Percentiles rank a stretch among this genome's conserved stretches.
Conservation (phyloP, 306 rosid genomes). For the Glycine soja region DNA sequence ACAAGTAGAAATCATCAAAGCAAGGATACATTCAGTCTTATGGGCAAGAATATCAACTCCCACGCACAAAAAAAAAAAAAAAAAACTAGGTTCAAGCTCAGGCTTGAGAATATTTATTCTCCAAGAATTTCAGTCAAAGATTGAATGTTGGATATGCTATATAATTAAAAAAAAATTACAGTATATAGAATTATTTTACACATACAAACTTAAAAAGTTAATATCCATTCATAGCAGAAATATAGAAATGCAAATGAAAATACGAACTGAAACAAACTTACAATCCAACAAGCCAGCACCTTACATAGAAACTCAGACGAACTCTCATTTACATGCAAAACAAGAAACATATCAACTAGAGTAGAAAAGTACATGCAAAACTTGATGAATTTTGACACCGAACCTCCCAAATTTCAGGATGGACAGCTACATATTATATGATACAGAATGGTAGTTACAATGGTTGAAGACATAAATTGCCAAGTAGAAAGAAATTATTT, state of each 20-base stretch:
- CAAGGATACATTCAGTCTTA: too few species aligned
- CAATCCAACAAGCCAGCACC: neutral
- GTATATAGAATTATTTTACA: conserved; percentile 2
- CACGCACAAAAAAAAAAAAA: too few species aligned
- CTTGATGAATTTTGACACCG: neutral
- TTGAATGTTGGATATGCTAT: neutral
- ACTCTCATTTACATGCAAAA: neutral
- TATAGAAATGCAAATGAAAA: neutral
- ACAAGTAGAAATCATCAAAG: too few species aligned
- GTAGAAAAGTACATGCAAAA: conserved; percentile 7
- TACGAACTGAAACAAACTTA: neutral
- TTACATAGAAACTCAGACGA: conserved; percentile 5
- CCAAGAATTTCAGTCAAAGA: neutral
- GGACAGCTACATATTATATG: neutral
- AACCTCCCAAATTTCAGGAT: neutral
- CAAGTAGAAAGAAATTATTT: neutral
- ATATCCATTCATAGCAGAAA: neutral
- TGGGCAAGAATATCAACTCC: too few species aligned
- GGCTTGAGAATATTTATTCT: too few species aligned
- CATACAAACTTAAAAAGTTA: neutral
- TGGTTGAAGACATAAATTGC: neutral
- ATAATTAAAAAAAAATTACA: neutral
- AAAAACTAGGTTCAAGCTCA: too few species aligned
- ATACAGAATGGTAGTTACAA: neutral
- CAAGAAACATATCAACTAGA: neutral